phyloP scores from a whole-genome alignment of 2,329 filamentous ascomycete species.

The Ophiostoma tasmaniense region DNA sequence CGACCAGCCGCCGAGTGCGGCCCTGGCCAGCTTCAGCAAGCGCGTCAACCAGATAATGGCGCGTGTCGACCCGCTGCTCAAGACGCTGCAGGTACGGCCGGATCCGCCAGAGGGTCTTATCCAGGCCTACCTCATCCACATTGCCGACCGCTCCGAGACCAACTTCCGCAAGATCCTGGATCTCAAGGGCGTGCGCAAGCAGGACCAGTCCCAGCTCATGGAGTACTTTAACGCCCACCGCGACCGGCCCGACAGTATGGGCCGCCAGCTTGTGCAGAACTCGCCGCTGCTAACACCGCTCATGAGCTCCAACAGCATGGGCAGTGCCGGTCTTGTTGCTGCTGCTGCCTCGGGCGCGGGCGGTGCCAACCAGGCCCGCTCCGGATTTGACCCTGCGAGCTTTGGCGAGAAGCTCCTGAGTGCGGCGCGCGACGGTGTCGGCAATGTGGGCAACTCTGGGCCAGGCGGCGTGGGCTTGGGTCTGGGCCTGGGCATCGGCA shows the following conservation, averaged over 20 bases:
- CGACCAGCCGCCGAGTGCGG: conserved; percentile 28
- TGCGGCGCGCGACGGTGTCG: conserved; percentile 67
- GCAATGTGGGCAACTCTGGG: conserved; percentile 13
- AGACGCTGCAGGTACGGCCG: conserved; percentile 89
- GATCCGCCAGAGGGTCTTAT: conserved; percentile 89
- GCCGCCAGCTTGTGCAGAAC: conserved; percentile 60
- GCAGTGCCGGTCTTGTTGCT: conserved; percentile 33
- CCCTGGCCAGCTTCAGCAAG: conserved; percentile 63
- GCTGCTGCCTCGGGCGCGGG: background rate
- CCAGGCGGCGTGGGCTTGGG: conserved; percentile 21
- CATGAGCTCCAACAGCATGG: conserved; percentile 36
- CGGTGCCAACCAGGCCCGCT: conserved; percentile 11
- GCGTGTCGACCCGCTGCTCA: conserved; percentile 84
- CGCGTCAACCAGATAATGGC: conserved; percentile 76
- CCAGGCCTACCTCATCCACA: conserved; percentile 95
- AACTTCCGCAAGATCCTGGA: conserved; percentile 97
- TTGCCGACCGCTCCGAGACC: conserved; percentile 81
- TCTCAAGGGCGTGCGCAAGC: conserved; percentile 81
- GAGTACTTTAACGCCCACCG: conserved; percentile 78
- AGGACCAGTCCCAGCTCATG: conserved; percentile 71
- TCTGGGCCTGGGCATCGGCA: conserved; percentile 9
- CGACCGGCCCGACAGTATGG: conserved; percentile 56
- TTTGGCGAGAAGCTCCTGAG: conserved; percentile 84
- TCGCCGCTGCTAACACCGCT: conserved; percentile 65
- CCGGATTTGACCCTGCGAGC: conserved; percentile 19